phyloP scores from a whole-genome alignment of 208 protist species.

The Ichthyophonus hoferi region DNA sequence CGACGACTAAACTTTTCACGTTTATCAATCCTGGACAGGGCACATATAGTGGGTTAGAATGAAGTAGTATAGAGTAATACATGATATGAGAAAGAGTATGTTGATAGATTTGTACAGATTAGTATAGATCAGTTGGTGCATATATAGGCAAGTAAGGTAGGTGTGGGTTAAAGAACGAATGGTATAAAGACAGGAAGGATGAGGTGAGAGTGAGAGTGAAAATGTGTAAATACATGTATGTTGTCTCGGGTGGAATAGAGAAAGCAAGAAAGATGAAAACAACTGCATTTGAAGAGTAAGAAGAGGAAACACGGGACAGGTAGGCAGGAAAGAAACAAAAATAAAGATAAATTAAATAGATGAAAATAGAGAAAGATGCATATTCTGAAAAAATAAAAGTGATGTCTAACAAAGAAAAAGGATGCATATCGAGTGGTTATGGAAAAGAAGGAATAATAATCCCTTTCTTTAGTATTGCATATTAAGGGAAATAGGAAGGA shows the following conservation, averaged over 20 bases:
- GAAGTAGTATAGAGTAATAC: no score
- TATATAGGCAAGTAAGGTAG: no score
- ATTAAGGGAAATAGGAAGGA: no score
- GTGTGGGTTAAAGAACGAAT: not conserved
- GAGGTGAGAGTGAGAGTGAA: not conserved
- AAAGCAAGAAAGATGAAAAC: not conserved
- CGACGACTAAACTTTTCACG: slow-evolving; percentile 18
- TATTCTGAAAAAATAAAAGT: no score
- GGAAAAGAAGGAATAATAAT: no score
- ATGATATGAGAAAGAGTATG: no score
- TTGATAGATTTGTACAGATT: no score
- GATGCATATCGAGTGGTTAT: no score
- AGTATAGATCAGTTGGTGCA: no score
- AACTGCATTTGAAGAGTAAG: not conserved
- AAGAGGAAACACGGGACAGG: not conserved
- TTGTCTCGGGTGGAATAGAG: not conserved
- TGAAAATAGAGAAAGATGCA: not conserved
- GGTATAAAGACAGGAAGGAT: not conserved
- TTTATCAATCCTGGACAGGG: slow-evolving; percentile 35
- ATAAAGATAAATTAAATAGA: not conserved
- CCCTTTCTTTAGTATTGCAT: no score
- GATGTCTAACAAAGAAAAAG: no score
- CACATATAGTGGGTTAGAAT: not conserved
- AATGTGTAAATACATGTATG: no score
- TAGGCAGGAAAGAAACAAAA: not conserved